Conservation (phyloP, 352 stramenopile species). For the Globisporangium alternatum region DNA sequence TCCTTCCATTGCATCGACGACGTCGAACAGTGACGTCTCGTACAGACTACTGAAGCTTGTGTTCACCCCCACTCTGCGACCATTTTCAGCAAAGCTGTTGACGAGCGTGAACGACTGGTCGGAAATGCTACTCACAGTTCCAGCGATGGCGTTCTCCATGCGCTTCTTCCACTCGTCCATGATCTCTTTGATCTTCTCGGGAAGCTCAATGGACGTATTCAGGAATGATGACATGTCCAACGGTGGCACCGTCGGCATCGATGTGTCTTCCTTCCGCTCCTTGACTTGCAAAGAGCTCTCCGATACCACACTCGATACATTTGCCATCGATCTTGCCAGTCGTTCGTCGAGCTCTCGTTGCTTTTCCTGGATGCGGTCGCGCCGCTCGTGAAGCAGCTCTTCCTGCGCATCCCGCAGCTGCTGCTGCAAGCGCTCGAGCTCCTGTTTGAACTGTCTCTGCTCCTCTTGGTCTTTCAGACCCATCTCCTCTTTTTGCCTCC, state of each 20-base stretch:
- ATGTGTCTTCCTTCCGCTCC: neutral
- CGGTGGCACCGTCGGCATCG: neutral
- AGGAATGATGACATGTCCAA: conserved; percentile 50
- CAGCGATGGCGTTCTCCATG: conserved; percentile 43
- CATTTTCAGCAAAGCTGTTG: conserved; percentile 1
- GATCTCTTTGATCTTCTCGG: conserved; percentile 52
- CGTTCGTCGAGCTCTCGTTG: conserved; percentile 45
- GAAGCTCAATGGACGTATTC: conserved; percentile 53
- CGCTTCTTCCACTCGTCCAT: conserved; percentile 61
- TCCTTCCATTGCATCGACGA: conserved; percentile 40
- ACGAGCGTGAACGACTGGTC: conserved; percentile 15
- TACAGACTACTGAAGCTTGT: conserved; percentile 30
- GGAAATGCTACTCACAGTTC: conserved; percentile 19
- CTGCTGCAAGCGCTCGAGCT: conserved; percentile 33
- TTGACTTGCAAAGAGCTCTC: neutral
- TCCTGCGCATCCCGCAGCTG: conserved; percentile 53
- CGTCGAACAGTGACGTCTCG: conserved; percentile 44
- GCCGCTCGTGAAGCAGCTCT: conserved; percentile 50
- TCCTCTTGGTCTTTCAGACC: conserved; percentile 24
- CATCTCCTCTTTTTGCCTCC: conserved; percentile 50
- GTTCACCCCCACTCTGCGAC: neutral
- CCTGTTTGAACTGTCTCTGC: conserved; percentile 25
- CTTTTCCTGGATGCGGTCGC: conserved; percentile 59
- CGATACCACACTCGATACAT: neutral
- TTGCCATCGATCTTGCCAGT: conserved; percentile 25